These are phyloP conservation scores for Cadophora sp. DNA, from an alignment of 2,329 filamentous ascomycete genomes.

Conservation along the genomic window DNA sequence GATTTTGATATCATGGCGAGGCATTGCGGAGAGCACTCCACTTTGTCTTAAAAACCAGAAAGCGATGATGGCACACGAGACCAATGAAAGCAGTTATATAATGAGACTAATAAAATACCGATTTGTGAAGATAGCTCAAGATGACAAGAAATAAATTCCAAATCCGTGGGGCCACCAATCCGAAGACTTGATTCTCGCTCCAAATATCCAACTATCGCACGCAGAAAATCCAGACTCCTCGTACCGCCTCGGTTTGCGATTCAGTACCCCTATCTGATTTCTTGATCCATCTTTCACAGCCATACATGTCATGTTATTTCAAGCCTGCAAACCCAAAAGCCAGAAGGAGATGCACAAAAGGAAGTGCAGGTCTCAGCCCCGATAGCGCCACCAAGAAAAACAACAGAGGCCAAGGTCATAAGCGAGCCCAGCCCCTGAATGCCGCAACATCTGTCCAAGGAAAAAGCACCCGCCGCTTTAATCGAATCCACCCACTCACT, in stretches of 20 bases:
- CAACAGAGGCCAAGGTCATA: background rate
- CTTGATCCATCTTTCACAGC: too few species aligned
- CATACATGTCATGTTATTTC: too few species aligned
- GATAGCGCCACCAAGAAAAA: background rate
- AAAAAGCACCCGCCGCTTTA: conserved; percentile 4
- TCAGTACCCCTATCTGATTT: too few species aligned
- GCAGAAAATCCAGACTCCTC: too few species aligned
- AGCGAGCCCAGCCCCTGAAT: background rate
- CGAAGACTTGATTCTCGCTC: too few species aligned
- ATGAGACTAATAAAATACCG: background rate
- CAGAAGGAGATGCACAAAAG: background rate
- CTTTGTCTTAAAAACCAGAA: too few species aligned
- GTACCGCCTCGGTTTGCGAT: too few species aligned
- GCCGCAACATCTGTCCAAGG: background rate
- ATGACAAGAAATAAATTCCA: background rate
- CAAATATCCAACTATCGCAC: too few species aligned
- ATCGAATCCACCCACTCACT: background rate
- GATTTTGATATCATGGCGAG: background rate
- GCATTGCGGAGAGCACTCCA: background rate
- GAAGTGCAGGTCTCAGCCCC: background rate
- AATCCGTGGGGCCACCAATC: too few species aligned
- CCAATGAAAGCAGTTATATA: background rate
- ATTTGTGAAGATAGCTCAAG: too few species aligned
- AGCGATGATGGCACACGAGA: background rate
- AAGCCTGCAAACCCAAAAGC: background rate